A percentile compares a stretch with the other conserved stretches of the same genome.
Evolutionary conservation across 345 rosid genomes (phyloP).

Genomic region (Mercurialis annua): DNA sequence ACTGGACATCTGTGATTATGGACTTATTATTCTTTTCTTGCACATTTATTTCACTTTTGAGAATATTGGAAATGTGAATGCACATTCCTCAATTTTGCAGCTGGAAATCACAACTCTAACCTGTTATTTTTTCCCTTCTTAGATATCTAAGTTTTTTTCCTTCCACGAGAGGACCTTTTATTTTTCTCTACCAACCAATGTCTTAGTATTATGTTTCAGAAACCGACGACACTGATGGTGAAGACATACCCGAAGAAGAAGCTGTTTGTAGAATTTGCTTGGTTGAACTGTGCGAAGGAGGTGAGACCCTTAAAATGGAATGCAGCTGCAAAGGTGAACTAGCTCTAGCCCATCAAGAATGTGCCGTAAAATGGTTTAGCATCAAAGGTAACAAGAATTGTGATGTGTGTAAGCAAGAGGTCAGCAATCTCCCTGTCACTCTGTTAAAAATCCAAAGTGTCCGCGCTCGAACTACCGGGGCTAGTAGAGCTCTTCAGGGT

Average conservation of each 20-base stretch:
- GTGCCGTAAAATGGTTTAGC: slow-evolving; percentile 93
- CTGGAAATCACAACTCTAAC: background rate
- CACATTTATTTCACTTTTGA: background rate
- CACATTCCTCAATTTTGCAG: background rate
- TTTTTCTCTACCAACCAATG: slow-evolving; percentile 1
- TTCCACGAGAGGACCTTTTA: slow-evolving; percentile 5
- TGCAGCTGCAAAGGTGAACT: slow-evolving; percentile 99
- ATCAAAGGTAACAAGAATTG: slow-evolving; percentile 92
- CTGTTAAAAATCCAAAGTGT: slow-evolving; percentile 67
- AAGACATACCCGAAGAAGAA: slow-evolving; percentile 90
- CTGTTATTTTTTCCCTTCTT: background rate
- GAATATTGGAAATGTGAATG: background rate
- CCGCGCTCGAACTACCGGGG: slow-evolving; percentile 31
- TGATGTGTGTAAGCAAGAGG: slow-evolving; percentile 89
- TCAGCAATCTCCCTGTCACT: slow-evolving; percentile 79
- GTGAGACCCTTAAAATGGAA: slow-evolving; percentile 94
- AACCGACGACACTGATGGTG: slow-evolving; percentile 53
- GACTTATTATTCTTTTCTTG: background rate
- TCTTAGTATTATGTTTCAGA: slow-evolving; percentile 42
- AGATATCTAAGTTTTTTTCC: too few relatives aligned
- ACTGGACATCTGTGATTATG: background rate
- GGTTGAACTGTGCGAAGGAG: slow-evolving; percentile 87
- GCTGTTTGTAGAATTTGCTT: slow-evolving; percentile 94
- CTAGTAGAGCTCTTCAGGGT: slow-evolving; percentile 25
- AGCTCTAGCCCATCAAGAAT: slow-evolving; percentile 87